Evolutionary conservation across 1,284 basidiomycete genomes (phyloP), one percentile per base, ranked within the genome.

Genomic region (Ustilago esculenta): DNA sequence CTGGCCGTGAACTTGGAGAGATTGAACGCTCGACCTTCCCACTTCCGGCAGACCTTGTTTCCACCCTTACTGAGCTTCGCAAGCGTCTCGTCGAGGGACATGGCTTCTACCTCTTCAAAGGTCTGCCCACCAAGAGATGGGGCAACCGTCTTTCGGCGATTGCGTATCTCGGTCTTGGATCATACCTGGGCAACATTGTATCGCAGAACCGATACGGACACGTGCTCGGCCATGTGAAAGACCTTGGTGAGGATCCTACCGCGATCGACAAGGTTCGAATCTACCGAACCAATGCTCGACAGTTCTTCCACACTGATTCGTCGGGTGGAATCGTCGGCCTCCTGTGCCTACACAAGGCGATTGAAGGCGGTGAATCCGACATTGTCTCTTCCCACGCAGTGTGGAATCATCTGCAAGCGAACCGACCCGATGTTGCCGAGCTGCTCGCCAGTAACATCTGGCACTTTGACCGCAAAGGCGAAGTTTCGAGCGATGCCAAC

Each of bases 251-350:
- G 56, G 83, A 84, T 50, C 82, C 83, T 0, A 84, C 82, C 5
- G 79, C 84, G 50, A 84, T 83, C 43, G 75, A 84, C 76, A 84
- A 84, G 69, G 83, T 84, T 15, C 71, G 84, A 15, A 84, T 84
- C 68, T 84, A 84, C 76, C 80, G 77, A 1, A 84, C 83, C 34
- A 79, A 83, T 20, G 83, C 83, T 1, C 69, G 81, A 11, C 83
- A 84, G 57, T 84, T 81, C 76, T 84, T 84, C 76, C 84, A 84
- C 72, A 72, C 73, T 17, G 75, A 75, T 41, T 74, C 61, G 4
- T 65, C 63, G 29, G 74, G 72, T 29, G 83, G 83, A 24, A 75
- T 84, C 17, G 82, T 84, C 48, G 84, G 84, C 5, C 75, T 85
- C 4, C 78, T 84, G 15, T 85, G 84, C 46, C 80, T 85, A 12